Conservation (phyloP, 2,329 filamentous ascomycete species). For the Periconia macrospinosa region DNA sequence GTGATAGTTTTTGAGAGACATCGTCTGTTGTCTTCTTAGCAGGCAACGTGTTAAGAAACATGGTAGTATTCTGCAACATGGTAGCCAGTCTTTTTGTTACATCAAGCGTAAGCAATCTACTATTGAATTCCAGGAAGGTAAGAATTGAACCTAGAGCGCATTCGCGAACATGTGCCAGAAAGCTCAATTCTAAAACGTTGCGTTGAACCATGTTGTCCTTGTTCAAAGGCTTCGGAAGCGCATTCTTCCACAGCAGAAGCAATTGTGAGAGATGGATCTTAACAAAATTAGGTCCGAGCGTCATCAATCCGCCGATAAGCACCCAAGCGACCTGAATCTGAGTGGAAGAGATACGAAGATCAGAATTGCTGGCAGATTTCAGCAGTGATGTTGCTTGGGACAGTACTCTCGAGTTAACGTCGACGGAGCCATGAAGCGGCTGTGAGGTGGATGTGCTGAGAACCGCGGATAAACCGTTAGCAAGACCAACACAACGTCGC, state of each 20-base stretch:
- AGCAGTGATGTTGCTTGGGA: slow-evolving; percentile 89
- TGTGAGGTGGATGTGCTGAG: slow-evolving; percentile 86
- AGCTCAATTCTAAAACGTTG: slow-evolving; percentile 85
- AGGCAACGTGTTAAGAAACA: slow-evolving; percentile 84
- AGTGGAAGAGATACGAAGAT: slow-evolving; percentile 86
- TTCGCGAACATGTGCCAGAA: slow-evolving; percentile 90
- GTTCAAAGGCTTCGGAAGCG: slow-evolving; percentile 88
- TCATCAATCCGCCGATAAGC: slow-evolving; percentile 93
- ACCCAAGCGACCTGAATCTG: slow-evolving; percentile 99
- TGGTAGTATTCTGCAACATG: slow-evolving; percentile 93
- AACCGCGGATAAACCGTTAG: slow-evolving; percentile 86
- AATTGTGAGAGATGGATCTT: slow-evolving; percentile 97
- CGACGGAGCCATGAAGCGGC: slow-evolving; percentile 90
- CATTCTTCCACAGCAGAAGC: slow-evolving; percentile 94
- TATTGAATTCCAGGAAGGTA: slow-evolving; percentile 92
- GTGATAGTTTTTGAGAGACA: slow-evolving; percentile 77
- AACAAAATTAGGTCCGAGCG: slow-evolving; percentile 94
- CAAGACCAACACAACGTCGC: slow-evolving; percentile 83
- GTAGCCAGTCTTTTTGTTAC: slow-evolving; percentile 88
- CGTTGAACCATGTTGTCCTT: slow-evolving; percentile 87
- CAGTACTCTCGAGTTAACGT: slow-evolving; percentile 89
- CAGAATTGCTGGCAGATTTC: slow-evolving; percentile 88
- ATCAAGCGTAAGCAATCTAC: slow-evolving; percentile 86
- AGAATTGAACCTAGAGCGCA: slow-evolving; percentile 90
- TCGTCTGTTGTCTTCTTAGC: slow-evolving; percentile 85